These are phyloP conservation scores for Ophiocordyceps australis DNA, from an alignment of 2,329 filamentous ascomycete genomes.

Conservation along the genomic window DNA sequence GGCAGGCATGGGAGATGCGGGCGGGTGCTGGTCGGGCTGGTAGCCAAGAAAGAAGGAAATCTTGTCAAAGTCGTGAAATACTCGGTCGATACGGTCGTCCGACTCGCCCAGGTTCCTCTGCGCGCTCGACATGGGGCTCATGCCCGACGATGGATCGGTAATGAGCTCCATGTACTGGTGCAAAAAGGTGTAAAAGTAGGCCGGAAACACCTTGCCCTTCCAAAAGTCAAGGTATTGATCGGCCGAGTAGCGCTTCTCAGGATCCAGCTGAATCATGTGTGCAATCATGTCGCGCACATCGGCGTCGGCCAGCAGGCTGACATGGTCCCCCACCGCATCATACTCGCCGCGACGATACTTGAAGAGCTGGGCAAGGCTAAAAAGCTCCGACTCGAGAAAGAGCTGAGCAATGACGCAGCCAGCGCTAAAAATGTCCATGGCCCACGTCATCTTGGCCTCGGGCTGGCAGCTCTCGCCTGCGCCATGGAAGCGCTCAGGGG, in stretches of 20 bases:
- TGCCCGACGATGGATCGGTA: slow-evolving; percentile 73
- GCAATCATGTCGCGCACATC: slow-evolving; percentile 77
- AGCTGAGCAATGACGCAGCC: slow-evolving; percentile 95
- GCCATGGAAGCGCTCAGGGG: slow-evolving; percentile 77
- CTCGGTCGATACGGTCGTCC: slow-evolving; percentile 83
- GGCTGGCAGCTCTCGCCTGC: slow-evolving; percentile 47
- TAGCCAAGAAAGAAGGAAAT: slow-evolving; percentile 88
- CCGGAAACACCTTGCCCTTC: slow-evolving; percentile 80
- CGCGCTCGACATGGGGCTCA: slow-evolving; percentile 49
- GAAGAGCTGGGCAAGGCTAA: slow-evolving; percentile 90
- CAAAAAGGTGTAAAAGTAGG: slow-evolving; percentile 94
- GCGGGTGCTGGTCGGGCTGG: slow-evolving; percentile 26
- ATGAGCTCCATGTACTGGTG: slow-evolving; percentile 96
- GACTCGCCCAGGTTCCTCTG: slow-evolving; percentile 62
- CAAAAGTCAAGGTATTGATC: slow-evolving; percentile 90
- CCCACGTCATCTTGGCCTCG: slow-evolving; percentile 52
- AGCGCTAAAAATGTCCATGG: slow-evolving; percentile 96
- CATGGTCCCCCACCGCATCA: slow-evolving; percentile 62
- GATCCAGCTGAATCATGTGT: slow-evolving; percentile 93
- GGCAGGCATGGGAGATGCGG: slow-evolving; percentile 8
- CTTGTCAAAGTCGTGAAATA: slow-evolving; percentile 93
- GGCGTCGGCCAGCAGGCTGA: slow-evolving; percentile 74
- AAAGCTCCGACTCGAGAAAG: slow-evolving; percentile 90
- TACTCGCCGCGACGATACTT: slow-evolving; percentile 89
- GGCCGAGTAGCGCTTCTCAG: slow-evolving; percentile 78